Base-by-base conservation (phyloP, 352 stramenopile genomes). In the Pythium periplocum region DNA sequence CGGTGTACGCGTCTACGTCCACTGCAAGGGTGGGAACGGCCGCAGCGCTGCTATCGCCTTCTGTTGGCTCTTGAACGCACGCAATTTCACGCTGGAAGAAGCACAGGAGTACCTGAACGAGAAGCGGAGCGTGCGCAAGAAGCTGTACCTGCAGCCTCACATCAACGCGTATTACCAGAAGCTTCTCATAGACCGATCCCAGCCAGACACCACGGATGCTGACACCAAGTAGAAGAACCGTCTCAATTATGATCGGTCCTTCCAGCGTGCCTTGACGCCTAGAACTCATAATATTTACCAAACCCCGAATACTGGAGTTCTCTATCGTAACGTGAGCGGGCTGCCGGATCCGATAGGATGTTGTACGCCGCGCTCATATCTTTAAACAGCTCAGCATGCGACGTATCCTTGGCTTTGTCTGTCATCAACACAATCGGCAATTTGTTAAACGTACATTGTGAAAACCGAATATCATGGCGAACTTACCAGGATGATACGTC, bases 21-120 rank as follows among this genome's bases (percentile, higher is more conserved):
- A 98, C 64, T 98, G 96, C 77, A 97, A 97, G 70, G 89, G 90
- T 37, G 96, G 96, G 37, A 95, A 97, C 59, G 96, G 96, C n/a
- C 81, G 96, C 48, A 97, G 79, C 34, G 93, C 90, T 32, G 90
- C 94, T 1, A 83, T 95, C 48, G 91, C 85, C 1, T 95, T 96
- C 58, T 96, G 87, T 47, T 98, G 91, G 91, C 61, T 98, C 4
- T 65, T 98, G 11, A 67, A 79, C 8, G 62, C 66, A 34, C 83
- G 83, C 52, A 72, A 73, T 9, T 85, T 88, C 66, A 90, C 84
- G 53, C 72, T 86, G 12, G 34, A 83, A 38, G 73, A 91, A 38
- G 70, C 96, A 4, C 96, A 98, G 61, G 61, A 83, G 51, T 91
- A 97, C 43, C 64, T 98, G 11, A 92, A 74, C 50, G 71, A 82